Evolutionary conservation across 2,329 filamentous ascomycete species (phyloP).

Genomic region (Teratosphaeria viscida): DNA sequence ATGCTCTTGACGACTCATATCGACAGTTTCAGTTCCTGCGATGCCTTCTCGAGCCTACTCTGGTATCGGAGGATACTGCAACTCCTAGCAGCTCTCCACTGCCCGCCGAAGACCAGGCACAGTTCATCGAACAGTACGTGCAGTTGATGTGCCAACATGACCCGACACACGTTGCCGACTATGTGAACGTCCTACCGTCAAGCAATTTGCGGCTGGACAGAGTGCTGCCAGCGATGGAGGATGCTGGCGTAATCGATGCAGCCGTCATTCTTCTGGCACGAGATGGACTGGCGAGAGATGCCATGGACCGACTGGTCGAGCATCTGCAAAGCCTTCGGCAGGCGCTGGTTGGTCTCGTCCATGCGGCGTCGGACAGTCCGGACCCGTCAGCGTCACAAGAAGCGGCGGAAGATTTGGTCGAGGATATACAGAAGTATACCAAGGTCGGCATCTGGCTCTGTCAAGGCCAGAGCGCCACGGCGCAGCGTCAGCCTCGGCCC

Average conservation of each 20-base stretch:
- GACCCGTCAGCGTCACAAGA: slow-evolving; percentile 51
- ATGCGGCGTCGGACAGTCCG: slow-evolving; percentile 46
- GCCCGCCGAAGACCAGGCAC: slow-evolving; percentile 27
- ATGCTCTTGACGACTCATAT: slow-evolving; percentile 50
- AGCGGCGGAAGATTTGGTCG: slow-evolving; percentile 62
- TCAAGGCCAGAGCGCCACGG: slow-evolving; percentile 65
- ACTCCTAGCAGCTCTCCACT: neutral
- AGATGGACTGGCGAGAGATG: slow-evolving; percentile 71
- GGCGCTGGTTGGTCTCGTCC: slow-evolving; percentile 62
- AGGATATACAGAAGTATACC: slow-evolving; percentile 75
- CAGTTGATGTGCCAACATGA: slow-evolving; percentile 85
- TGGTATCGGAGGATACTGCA: slow-evolving; percentile 17
- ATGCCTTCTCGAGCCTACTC: slow-evolving; percentile 58
- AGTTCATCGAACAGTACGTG: slow-evolving; percentile 73
- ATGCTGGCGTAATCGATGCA: slow-evolving; percentile 81
- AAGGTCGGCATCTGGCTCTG: slow-evolving; percentile 95
- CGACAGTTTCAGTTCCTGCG: slow-evolving; percentile 67
- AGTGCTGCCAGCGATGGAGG: slow-evolving; percentile 78
- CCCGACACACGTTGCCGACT: slow-evolving; percentile 71
- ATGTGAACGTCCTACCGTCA: slow-evolving; percentile 64
- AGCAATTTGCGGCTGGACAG: slow-evolving; percentile 69
- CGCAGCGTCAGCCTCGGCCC: slow-evolving; percentile 14
- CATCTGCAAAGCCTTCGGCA: slow-evolving; percentile 73
- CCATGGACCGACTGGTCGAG: slow-evolving; percentile 73
- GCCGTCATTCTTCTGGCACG: slow-evolving; percentile 83